Base-by-base conservation (phyloP, 192 early-diverging fungal species). In the Anaeromyces robustus region DNA sequence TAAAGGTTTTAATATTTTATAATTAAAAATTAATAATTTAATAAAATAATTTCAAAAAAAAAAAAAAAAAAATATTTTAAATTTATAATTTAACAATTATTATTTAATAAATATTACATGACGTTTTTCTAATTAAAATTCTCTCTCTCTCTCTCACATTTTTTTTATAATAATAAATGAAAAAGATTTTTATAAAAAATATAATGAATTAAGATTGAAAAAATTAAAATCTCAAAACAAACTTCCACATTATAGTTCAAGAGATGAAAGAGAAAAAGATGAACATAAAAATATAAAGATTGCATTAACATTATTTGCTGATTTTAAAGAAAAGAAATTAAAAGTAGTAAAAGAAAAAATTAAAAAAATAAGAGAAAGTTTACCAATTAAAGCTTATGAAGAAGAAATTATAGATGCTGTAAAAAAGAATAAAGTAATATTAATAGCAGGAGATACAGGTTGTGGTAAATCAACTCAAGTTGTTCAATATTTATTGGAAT, bases 401-500 rank as follows among this genome's bases (percentile, higher is more conserved):
- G 84, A 90, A 78, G 82, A 86, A 28, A 89, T 94, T 78, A 85
- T 91, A 9, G 84, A 88, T 30, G 85, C 90, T 9, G 87, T 94
- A 14, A 82, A 84, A 31, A 79, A 84, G 13, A 87, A 94, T 78
- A 81, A 86, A 0, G 88, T 94, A 2, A 82, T 93, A 2, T 85
- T 94, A 77, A 89, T 94, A 16, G 92, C 92, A 29, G 92, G 92
- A 78, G 92, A 93, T 28, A 93, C 92, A 22, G 92, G 92, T 30
- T 91, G 91, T 41, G 92, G 92, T 80, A 93, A 93, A 82, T 87
- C 85, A 78, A 94, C 91, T 13, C 94, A 95, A 84, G 90, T 97
- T 13, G 95, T 96, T 22, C 95, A 97, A 83, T 96, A 94, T 80
- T 86, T 98, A 32, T 84, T 98, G 29, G 92, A 94, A 78, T 87